These are phyloP conservation scores for Microbotryum intermedium DNA, from an alignment of 1,284 basidiomycete genomes.

Conservation along the genomic window DNA sequence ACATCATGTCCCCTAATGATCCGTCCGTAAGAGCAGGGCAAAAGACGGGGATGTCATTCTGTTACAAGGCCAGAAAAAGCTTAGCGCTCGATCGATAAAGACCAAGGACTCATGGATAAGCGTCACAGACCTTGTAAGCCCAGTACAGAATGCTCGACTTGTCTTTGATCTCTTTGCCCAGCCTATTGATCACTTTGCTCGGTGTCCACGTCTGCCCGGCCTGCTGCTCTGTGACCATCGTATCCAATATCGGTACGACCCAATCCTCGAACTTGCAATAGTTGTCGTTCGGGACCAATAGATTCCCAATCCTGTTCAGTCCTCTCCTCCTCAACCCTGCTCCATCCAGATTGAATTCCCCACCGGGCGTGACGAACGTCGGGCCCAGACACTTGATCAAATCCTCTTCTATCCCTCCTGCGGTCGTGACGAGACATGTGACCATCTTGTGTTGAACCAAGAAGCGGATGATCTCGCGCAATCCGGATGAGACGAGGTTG, in stretches of 20 bases:
- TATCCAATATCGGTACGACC: conserved; percentile 87
- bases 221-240: conserved; percentile 81
- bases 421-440: conserved; percentile 86
- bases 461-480: conserved; percentile 86
- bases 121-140: conserved; percentile 80
- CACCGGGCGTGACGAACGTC: conserved; percentile 63
- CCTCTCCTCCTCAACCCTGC: conserved; percentile 76
- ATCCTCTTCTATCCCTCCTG: conserved; percentile 97
- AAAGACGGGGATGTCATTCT: conserved; percentile 98
- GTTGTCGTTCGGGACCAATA: conserved; percentile 95
- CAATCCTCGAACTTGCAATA: conserved; percentile 99
- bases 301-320: conserved; percentile 96
- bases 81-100: neutral
- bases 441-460: conserved; percentile 92
- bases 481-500: conserved; percentile 93
- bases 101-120: conserved; percentile 12
- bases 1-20: conserved; percentile 97
- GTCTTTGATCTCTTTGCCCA: conserved; percentile 93
- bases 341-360: conserved; percentile 82
- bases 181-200: conserved; percentile 79
- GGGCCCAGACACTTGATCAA: conserved; percentile 97
- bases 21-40: conserved; percentile 98
- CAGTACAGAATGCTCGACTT: conserved; percentile 91
- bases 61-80: conserved; percentile 10
- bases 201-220: conserved; percentile 63